A percentile compares a stretch with the other conserved stretches of the same genome.
These are phyloP conservation scores for Tricholoma furcatifolium DNA, from an alignment of 768 basidiomycete species.

Conservation along the genomic window DNA sequence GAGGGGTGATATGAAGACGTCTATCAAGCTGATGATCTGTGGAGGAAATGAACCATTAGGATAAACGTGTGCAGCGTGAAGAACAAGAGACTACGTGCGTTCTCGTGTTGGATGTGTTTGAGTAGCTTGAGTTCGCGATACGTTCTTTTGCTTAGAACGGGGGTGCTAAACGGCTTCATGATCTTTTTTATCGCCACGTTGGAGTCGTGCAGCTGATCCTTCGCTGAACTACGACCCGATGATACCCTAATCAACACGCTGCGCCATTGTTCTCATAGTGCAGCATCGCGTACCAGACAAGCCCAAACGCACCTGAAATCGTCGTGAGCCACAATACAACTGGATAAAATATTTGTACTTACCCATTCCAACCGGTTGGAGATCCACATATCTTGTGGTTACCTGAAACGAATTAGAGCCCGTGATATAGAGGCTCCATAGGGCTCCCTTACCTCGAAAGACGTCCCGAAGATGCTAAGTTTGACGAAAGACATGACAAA, in stretches of 20 bases:
- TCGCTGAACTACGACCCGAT: slow-evolving; percentile 66
- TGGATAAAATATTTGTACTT: slow-evolving; percentile 25
- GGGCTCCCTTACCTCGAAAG: slow-evolving; percentile 72
- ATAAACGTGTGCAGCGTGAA: background rate
- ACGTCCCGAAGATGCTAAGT: slow-evolving; percentile 97
- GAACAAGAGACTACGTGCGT: slow-evolving; percentile 49
- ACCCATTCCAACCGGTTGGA: slow-evolving; percentile 99
- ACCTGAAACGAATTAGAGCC: slow-evolving; percentile 51
- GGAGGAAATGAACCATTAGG: background rate
- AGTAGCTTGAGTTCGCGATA: slow-evolving; percentile 97
- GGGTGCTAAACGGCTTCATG: slow-evolving; percentile 99
- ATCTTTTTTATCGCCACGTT: slow-evolving; percentile 99
- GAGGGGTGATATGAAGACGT: slow-evolving; percentile 99
- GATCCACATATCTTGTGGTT: slow-evolving; percentile 97
- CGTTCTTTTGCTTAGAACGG: slow-evolving; percentile 96
- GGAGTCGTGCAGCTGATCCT: slow-evolving; percentile 90
- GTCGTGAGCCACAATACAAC: too few relatives aligned
- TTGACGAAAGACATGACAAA: slow-evolving; percentile 88
- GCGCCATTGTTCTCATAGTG: background rate
- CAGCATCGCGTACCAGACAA: slow-evolving; percentile 75
- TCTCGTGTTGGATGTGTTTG: slow-evolving; percentile 98
- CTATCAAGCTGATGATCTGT: slow-evolving; percentile 98
- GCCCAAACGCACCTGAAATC: slow-evolving; percentile 84
- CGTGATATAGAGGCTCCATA: slow-evolving; percentile 15
- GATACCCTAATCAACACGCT: slow-evolving; percentile 6